Base-by-base conservation (phyloP, 1,139 yeast genomes). In the Groenewaldozyma auringiensis region DNA sequence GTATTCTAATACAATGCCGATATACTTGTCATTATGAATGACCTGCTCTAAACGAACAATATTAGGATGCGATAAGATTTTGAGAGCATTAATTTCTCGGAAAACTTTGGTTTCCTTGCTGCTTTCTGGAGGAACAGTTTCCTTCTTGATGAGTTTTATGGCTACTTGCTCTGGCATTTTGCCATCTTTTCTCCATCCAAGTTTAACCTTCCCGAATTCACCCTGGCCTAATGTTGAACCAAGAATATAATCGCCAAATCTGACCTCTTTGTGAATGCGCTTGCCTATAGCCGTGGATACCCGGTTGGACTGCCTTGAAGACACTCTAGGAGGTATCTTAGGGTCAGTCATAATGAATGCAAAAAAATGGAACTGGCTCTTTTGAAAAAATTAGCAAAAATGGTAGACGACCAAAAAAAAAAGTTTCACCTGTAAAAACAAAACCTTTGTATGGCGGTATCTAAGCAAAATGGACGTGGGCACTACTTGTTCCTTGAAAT, bases 201-300 rank as follows among this genome's bases (percentile, higher is more conserved):
- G 72, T 64, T 89, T 92, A 50, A 92, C 98, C 65, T 89, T 89
- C 49, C 97, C 98, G 64, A 92, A 92, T 63, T 92, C 97, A 39
- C 98, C 98, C 67, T 89, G 96, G 35, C 98, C 98, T n/a, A 92
- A 69, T 1, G 97, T 89, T 18, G 95, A 82, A 2, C 97, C 97
- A 4, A 92, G 73, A 32, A 85, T 77, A 60, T 89, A 92, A 33
- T 85, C 80, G 32, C 97, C 97, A 61, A 92, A 88, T 39, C 89
- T 72, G 40, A 60, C 54, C 45, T 64, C 65, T 21, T 66, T 63
- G 45, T 53, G 56, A 35, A 55, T 57, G 14, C 62, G 54, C 36
- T 58, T 49, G n/a, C 60, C 52, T 4, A 57, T 46, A 36, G 56
- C 45, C 45, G 53, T 51, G 13, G 59, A 50, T 41, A 57, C 47